Evolutionary conservation across 768 basidiomycete genomes (phyloP).

Genomic region (Leccinum obscurum): DNA sequence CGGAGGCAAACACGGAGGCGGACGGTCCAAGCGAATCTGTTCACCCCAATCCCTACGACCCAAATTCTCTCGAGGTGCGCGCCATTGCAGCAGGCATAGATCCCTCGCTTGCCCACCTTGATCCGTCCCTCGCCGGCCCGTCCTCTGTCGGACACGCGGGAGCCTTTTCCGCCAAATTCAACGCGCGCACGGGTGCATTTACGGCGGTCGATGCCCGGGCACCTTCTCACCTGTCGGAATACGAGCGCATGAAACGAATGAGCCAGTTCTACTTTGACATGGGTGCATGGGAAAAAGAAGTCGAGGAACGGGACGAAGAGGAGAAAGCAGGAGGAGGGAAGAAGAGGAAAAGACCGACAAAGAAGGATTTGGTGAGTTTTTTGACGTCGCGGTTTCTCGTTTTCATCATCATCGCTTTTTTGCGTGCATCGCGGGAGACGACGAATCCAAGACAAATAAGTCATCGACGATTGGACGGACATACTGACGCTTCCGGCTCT

Average conservation of each 20-base stretch:
- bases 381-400: slow-evolving; percentile 5
- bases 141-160: slow-evolving; percentile 40
- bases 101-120: slow-evolving; percentile 76
- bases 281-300: slow-evolving; percentile 72
- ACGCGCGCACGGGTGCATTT: slow-evolving; percentile 79
- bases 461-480: slow-evolving; percentile 22
- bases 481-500: slow-evolving; percentile 23
- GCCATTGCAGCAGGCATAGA: slow-evolving; percentile 82
- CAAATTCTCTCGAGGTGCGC: slow-evolving; percentile 61
- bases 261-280: slow-evolving; percentile 88
- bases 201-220: slow-evolving; percentile 64
- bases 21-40: slow-evolving; percentile 17
- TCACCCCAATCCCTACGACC: slow-evolving; percentile 26
- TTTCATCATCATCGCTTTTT: slow-evolving; percentile 18
- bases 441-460: slow-evolving; percentile 19
- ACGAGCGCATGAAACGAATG: slow-evolving; percentile 77
- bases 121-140: slow-evolving; percentile 59
- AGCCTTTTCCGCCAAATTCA: slow-evolving; percentile 68
- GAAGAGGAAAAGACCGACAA: slow-evolving; percentile 76
- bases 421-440: slow-evolving; percentile 23
- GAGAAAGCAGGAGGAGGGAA: slow-evolving; percentile 56
- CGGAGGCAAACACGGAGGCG: slow-evolving; percentile 25
- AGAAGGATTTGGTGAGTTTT: slow-evolving; percentile 77
- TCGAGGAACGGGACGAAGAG: slow-evolving; percentile 48
- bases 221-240: slow-evolving; percentile 76